Evolutionary conservation across 2,329 filamentous ascomycete genomes (phyloP), one percentile per base, ranked within the genome.

Genomic region (Tolypocladium tropicale): DNA sequence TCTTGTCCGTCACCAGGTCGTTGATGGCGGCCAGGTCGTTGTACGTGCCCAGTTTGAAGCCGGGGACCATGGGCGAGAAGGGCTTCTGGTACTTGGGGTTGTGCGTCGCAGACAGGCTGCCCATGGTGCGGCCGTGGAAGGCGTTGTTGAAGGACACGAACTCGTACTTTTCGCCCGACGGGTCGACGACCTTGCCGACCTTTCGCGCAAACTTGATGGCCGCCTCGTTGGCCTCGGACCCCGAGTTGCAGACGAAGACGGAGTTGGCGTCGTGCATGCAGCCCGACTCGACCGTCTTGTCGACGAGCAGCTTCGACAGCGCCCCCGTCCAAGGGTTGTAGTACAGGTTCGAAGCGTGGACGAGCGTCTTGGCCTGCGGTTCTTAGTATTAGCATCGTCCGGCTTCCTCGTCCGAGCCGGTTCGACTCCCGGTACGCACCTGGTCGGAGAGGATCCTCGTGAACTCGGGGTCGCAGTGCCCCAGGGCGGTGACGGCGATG

Each of bases 1-100:
- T 97, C 62, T 85, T 83, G 23, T 90, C 84, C 0, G 87, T 96
- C 33, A 99, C 85, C 21, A 96, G 76, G 1, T 80, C 79, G 21
- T 85, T 75, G 54, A 99, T 81, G 18, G 78, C 85, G 2, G 76
- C 79, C 14, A 93, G 75, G 67, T 97, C 87, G 68, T 99, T 97
- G 76, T 86, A 95, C 9, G 77, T 86, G 54, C 90, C 93, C 67
- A 94, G 90, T 67, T 78, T 84, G 76, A 96, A 97, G 2, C 94
- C 94, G 0, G 94, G 93, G 1, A 99, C 77, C 92, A 99, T 96
- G 39, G 94, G 94, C 16, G 89, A 79, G 68, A 99, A 99, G 0
- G 94, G 94, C 63, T 86, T 83, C 74, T 99, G 94, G 74, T 99
- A 99, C 72, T 99, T 99, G 21, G 91, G 90, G 74, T 97, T 99